Evolutionary conservation across 495 filamentous ascomycete genomes (phyloP).

Genomic region (Copromyces sp.): DNA sequence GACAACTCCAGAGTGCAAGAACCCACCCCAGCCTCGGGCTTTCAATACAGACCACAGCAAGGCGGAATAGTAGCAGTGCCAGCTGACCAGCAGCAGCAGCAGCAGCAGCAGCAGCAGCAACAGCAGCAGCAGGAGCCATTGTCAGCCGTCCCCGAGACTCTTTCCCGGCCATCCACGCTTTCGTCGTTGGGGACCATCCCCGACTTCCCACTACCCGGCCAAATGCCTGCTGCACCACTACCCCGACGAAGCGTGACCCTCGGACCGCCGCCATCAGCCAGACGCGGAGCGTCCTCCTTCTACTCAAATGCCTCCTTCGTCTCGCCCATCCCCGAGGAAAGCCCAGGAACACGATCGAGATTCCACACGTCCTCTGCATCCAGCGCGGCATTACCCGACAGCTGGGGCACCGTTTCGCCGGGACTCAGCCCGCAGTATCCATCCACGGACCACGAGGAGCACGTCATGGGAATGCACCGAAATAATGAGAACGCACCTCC

Average conservation of each 20-base stretch:
- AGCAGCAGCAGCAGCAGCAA: neutral
- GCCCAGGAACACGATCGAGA: slow-evolving; percentile 38
- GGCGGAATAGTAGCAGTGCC: slow-evolving; percentile 20
- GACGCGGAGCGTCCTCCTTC: slow-evolving; percentile 60
- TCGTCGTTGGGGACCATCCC: slow-evolving; percentile 53
- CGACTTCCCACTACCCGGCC: slow-evolving; percentile 46
- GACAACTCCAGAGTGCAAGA: slow-evolving; percentile 41
- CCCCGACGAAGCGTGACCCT: slow-evolving; percentile 46
- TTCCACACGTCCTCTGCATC: slow-evolving; percentile 68
- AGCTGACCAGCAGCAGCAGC: slow-evolving; percentile 9
- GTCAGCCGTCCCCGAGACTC: slow-evolving; percentile 28
- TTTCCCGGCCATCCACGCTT: slow-evolving; percentile 38
- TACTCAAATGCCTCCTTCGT: slow-evolving; percentile 69
- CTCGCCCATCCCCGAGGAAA: slow-evolving; percentile 82
- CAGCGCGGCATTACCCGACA: slow-evolving; percentile 66
- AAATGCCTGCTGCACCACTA: slow-evolving; percentile 21
- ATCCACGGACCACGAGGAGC: slow-evolving; percentile 37
- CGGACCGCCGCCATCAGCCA: slow-evolving; percentile 56
- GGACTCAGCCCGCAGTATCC: slow-evolving; percentile 33
- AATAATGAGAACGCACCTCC: slow-evolving; percentile 29
- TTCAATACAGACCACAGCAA: slow-evolving; percentile 38
- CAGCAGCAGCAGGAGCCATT: slow-evolving; percentile 8
- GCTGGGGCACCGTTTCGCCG: slow-evolving; percentile 44
- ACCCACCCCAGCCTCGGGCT: slow-evolving; percentile 31
- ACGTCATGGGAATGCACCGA: slow-evolving; percentile 22